phyloP scores from a whole-genome alignment of 768 basidiomycete genomes.

The Mycena galericulata region DNA sequence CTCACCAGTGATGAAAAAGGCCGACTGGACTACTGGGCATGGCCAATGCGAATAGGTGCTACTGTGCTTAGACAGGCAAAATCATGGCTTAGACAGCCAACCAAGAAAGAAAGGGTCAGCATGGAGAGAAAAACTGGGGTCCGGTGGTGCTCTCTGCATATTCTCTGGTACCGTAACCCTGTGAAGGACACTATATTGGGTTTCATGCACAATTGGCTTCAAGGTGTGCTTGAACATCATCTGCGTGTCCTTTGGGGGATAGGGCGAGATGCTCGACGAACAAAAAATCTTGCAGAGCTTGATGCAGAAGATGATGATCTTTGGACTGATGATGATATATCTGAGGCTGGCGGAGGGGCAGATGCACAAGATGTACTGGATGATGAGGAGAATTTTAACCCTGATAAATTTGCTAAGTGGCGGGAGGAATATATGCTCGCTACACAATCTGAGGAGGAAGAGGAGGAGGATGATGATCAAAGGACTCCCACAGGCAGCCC shows the following conservation, averaged over 20 bases:
- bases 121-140: conserved; percentile 28
- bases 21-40: conserved; percentile 30
- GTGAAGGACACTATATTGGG: conserved; percentile 25
- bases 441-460: conserved; percentile 6
- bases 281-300: conserved; percentile 14
- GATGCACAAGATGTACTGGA: conserved; percentile 14
- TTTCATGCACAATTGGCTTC: conserved; percentile 21
- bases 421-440: conserved; percentile 8
- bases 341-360: conserved; percentile 19
- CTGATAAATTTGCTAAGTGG: neutral
- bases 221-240: conserved; percentile 11
- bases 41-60: conserved; percentile 20
- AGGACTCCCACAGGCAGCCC: conserved; percentile 8
- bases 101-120: conserved; percentile 1
- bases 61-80: conserved; percentile 29
- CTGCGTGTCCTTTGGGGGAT: conserved; percentile 27
- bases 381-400: neutral
- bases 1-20: conserved; percentile 17
- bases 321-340: conserved; percentile 25
- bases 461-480: conserved; percentile 14
- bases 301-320: conserved; percentile 26
- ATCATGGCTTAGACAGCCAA: conserved; percentile 31
- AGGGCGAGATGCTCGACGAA: conserved; percentile 24
- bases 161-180: conserved; percentile 36
- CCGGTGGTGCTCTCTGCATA: conserved; percentile 32